Conservation (phyloP, 805 yeast species). For the Kodamaea hsintzibuensis region DNA sequence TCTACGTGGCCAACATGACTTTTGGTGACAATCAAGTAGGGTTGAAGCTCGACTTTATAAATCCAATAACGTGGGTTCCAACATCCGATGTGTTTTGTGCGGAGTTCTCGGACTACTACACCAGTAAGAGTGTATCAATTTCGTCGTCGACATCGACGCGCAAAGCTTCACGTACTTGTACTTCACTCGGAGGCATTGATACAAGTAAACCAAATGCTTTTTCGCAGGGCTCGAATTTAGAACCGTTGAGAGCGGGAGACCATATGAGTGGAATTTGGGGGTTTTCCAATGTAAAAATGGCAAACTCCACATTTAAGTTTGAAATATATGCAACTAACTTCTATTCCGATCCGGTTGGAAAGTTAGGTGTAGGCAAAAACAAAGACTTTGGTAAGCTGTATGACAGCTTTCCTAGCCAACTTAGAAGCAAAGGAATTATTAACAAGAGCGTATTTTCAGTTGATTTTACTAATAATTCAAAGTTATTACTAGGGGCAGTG, state of each 20-base stretch:
- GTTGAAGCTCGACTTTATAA: neutral
- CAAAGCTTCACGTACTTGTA: neutral
- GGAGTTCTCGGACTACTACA: too few relatives aligned
- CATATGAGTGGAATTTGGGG: neutral
- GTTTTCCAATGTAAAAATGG: too few relatives aligned
- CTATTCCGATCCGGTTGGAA: neutral
- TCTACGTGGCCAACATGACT: neutral
- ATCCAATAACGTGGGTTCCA: neutral
- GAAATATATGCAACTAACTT: neutral
- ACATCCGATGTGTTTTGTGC: neutral
- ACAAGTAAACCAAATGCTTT: neutral
- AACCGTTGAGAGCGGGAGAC: neutral
- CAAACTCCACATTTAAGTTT: neutral
- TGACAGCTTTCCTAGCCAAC: conserved; percentile 38
- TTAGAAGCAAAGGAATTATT: conserved; percentile 18
- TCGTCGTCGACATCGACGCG: too few relatives aligned
- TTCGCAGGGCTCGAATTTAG: neutral
- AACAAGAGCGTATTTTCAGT: conserved; percentile 12
- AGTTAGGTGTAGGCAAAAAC: neutral
- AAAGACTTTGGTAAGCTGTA: conserved; percentile 21
- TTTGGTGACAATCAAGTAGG: neutral
- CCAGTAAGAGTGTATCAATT: too few relatives aligned
- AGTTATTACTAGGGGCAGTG: conserved; percentile 66
- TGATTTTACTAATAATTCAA: conserved; percentile 27
- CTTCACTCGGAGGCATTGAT: neutral